phyloP scores from a whole-genome alignment of 2,329 filamentous ascomycete species.

The Fragosphaeria purpurea region DNA sequence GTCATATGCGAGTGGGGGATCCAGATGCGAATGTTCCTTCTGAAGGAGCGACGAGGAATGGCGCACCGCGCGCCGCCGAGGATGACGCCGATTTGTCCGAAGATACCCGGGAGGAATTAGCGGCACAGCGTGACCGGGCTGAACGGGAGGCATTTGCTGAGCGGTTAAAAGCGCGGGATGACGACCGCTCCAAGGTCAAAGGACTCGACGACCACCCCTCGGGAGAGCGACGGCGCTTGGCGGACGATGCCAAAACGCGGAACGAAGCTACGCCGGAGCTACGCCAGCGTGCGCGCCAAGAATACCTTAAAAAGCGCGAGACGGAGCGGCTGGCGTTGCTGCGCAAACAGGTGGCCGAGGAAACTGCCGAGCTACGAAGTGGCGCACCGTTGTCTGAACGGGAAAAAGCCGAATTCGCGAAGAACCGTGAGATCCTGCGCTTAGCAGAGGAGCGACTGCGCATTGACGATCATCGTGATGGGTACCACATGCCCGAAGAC shows the following conservation, averaged over 20 bases:
- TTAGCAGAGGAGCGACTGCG: conserved; percentile 74
- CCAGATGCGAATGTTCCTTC: conserved; percentile 17
- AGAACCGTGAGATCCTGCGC: conserved; percentile 72
- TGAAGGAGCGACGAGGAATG: too few relatives aligned
- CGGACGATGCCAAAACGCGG: conserved; percentile 57
- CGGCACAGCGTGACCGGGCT: conserved; percentile 55
- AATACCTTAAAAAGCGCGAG: conserved; percentile 90
- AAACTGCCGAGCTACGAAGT: conserved; percentile 68
- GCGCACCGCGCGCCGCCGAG: too few relatives aligned
- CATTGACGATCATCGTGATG: conserved; percentile 87
- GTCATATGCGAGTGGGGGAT: conserved; percentile 36
- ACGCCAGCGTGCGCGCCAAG: conserved; percentile 73
- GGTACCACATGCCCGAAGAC: conserved; percentile 87
- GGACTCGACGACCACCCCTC: conserved; percentile 41
- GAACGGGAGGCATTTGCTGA: conserved; percentile 76
- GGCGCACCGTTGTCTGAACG: conserved; percentile 64
- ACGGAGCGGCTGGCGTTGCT: conserved; percentile 76
- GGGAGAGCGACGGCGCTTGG: conserved; percentile 51
- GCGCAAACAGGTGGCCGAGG: conserved; percentile 81
- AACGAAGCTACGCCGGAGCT: conserved; percentile 69
- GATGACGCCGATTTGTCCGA: conserved; percentile 47
- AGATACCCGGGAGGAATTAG: conserved; percentile 45
- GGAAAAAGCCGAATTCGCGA: conserved; percentile 80
- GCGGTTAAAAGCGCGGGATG: conserved; percentile 61
- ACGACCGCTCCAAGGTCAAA: conserved; percentile 58